Percentiles rank a stretch among this genome's conserved stretches.
phyloP scores from a whole-genome alignment of 306 rosid genomes.

The Glycine soja region DNA sequence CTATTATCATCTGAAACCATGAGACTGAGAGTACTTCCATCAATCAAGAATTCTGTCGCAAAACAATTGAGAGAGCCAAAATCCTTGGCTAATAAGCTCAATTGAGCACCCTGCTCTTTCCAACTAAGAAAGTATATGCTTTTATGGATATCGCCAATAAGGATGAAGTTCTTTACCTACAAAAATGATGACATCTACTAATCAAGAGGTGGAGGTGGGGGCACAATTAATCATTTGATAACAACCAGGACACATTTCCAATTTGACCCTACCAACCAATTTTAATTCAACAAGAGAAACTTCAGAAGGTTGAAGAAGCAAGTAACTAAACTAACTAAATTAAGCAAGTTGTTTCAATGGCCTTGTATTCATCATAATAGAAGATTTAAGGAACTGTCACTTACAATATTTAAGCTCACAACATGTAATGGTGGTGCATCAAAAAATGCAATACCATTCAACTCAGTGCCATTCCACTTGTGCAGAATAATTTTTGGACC shows the following conservation, averaged over 20 bases:
- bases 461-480: slow-evolving; percentile 94
- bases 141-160: slow-evolving; percentile 89
- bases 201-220: not conserved
- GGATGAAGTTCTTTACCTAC: slow-evolving; percentile 96
- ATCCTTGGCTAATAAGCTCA: slow-evolving; percentile 95
- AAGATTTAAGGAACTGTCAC: slow-evolving; percentile 55
- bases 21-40: slow-evolving; percentile 95
- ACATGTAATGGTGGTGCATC: slow-evolving; percentile 94
- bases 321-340: not conserved
- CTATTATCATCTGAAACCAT: slow-evolving; percentile 86
- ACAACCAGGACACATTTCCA: slow-evolving; percentile 21
- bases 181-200: slow-evolving; percentile 37
- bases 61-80: slow-evolving; percentile 89
- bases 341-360: slow-evolving; percentile 5
- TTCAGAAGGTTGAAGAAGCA: slow-evolving; percentile 7
- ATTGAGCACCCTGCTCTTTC: slow-evolving; percentile 99
- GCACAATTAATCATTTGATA: not conserved
- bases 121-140: slow-evolving; percentile 95
- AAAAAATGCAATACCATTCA: slow-evolving; percentile 90
- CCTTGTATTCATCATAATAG: slow-evolving; percentile 9
- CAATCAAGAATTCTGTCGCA: slow-evolving; percentile 94
- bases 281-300: slow-evolving; percentile 34
- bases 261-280: slow-evolving; percentile 13
- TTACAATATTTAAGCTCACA: slow-evolving; percentile 96
- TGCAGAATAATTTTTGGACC: slow-evolving; percentile 97